Evolutionary conservation across 1,284 basidiomycete species (phyloP), one percentile per base, ranked within the genome.

Genomic region (Pseudozyma pruni): DNA sequence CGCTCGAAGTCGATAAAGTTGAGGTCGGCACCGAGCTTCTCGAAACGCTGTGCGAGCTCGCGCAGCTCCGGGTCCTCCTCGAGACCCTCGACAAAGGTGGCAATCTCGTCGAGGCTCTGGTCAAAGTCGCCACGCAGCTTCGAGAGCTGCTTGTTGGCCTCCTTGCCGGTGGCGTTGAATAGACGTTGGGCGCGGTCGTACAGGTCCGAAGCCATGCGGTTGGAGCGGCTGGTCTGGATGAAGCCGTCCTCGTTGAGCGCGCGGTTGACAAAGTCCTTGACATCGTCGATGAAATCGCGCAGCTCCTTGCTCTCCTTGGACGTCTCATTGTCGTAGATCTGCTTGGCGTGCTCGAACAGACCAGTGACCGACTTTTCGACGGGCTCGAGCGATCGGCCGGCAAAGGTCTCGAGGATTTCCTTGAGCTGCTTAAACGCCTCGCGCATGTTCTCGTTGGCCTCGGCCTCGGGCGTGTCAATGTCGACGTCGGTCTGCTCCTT

Each of bases 321-420:
- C 7, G 47, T 25, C 35, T 72, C 69, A 52, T 85, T 81, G 16
- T 84, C 82, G 56, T 79, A 81, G 39, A 84, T 78, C 71, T 83
- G 80, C 44, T 83, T 80, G 38, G 79, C 77, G 42, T 83, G 78
- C 19, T 78, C 61, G 50, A 84, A 74, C 27, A 84, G 74, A 29
- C 76, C 76, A 52, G 81, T 81, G 43, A 86, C 72, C 38, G 80
- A 80, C 70, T 84, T 83, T 29, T 62, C 49, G 35, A 72, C 69
- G 5, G 69, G 63, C 43, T 72, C 61, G 40, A 72, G 57, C 33
- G 69, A 57, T 13, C 70, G 67, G 54, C 75, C 78, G 20, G 84
- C 80, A 42, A 85, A 75, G 42, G 80, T 83, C 74, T 84, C 84
- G 56, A 84, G 76, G 54, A 85, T 83, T n/a, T 66, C 35, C 61